phyloP scores from a whole-genome alignment of 78 protist species.

The Mantamonas sphyraenae region DNA sequence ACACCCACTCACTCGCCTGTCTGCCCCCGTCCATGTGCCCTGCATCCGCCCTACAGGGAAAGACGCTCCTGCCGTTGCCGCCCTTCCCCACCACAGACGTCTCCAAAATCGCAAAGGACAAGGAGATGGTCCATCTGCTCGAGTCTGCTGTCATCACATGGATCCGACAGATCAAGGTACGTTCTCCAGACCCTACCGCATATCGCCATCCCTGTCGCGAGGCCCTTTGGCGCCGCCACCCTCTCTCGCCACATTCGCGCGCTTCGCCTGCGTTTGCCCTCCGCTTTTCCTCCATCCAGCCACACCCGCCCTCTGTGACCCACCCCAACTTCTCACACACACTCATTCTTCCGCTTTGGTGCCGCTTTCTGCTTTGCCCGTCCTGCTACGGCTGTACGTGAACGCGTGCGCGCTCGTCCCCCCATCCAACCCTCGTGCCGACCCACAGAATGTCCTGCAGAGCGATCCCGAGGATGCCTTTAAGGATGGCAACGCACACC shows the following conservation, averaged over 20 bases:
- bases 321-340: background rate
- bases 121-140: constrained; percentile 35
- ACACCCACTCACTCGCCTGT: background rate
- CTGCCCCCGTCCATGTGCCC: no score
- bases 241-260: no score
- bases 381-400: background rate
- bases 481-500: background rate
- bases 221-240: no score
- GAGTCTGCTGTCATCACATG: constrained; percentile 56
- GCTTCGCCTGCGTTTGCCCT: constrained; percentile 4
- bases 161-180: constrained; percentile 49
- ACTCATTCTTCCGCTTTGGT: background rate
- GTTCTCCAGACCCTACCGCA: no score
- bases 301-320: background rate
- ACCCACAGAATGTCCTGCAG: constrained; percentile 8
- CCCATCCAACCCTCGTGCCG: background rate
- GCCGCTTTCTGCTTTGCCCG: background rate
- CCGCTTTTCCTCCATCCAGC: background rate
- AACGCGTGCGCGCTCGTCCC: background rate
- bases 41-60: no score
- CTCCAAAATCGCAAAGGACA: constrained; percentile 1
- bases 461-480: constrained; percentile 6
- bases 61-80: constrained; percentile 49
- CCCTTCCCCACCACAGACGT: constrained; percentile 33
- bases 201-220: no score